A percentile compares a stretch with the other conserved stretches of the same genome.
These are phyloP conservation scores for Solanum lycopersicoides DNA, from an alignment of 257 asterid species.

Conservation along the genomic window DNA sequence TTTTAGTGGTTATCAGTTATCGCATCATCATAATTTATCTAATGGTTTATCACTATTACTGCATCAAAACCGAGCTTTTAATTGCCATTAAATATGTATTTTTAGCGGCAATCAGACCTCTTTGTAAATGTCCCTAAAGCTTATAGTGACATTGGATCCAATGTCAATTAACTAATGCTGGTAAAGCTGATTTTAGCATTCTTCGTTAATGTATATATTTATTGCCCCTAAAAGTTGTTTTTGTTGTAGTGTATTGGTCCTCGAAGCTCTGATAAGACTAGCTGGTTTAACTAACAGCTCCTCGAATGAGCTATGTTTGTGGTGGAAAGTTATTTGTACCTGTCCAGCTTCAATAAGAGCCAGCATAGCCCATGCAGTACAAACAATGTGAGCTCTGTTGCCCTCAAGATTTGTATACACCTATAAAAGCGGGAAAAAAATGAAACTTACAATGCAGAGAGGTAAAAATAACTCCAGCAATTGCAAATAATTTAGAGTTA, in stretches of 20 bases:
- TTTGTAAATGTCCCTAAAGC: too few species aligned
- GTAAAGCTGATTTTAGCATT: too few species aligned
- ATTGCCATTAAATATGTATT: too few species aligned
- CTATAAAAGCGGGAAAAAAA: not conserved
- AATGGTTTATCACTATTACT: too few species aligned
- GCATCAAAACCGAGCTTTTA: too few species aligned
- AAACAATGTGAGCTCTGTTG: not conserved
- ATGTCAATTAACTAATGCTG: too few species aligned
- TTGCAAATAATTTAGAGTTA: not conserved
- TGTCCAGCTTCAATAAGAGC: conserved; percentile 6
- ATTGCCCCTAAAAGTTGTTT: too few species aligned
- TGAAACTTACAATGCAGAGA: not conserved
- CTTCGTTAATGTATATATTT: too few species aligned
- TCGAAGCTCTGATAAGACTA: not conserved
- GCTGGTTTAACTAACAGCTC: not conserved
- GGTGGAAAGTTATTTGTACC: not conserved
- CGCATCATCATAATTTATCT: not conserved
- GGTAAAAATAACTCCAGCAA: not conserved
- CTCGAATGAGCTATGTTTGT: not conserved
- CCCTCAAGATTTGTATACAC: not conserved
- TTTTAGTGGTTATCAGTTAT: not conserved
- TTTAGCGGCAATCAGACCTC: too few species aligned
- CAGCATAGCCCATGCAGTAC: conserved; percentile 5
- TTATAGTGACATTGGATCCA: too few species aligned
- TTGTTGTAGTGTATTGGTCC: not conserved